These are phyloP conservation scores for Allomyces macrogynus DNA, from an alignment of 192 early-diverging fungal genomes.

Conservation along the genomic window DNA sequence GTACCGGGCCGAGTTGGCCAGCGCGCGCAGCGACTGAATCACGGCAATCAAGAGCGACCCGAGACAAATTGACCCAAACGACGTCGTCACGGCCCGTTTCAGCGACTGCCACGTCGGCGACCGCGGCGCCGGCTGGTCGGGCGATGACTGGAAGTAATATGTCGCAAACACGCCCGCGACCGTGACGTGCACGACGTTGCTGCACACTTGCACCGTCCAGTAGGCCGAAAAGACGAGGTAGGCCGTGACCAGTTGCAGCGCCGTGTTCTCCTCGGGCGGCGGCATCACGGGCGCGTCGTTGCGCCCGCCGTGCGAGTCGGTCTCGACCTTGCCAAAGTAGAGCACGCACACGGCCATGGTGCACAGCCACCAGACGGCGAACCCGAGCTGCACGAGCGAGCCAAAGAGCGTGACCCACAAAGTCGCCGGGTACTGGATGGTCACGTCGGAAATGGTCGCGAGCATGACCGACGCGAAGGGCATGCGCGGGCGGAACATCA, in stretches of 20 bases:
- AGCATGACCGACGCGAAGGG: conserved; percentile 28
- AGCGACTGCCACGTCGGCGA: conserved; percentile 39
- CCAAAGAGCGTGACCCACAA: conserved; percentile 52
- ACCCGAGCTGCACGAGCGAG: conserved; percentile 42
- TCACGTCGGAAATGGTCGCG: conserved; percentile 57
- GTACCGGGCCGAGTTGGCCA: conserved; percentile 25
- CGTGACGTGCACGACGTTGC: conserved; percentile 54
- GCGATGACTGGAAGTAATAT: conserved; percentile 43
- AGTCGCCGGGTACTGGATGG: conserved; percentile 59
- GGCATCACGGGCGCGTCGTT: conserved; percentile 11
- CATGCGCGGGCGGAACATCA: conserved; percentile 12
- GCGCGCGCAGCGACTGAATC: conserved; percentile 44
- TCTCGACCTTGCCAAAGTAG: conserved; percentile 18
- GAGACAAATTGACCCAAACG: conserved; percentile 64
- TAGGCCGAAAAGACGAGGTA: conserved; percentile 45
- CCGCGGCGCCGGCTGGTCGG: conserved; percentile 23
- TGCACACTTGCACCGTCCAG: conserved; percentile 45
- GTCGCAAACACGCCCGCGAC: conserved; percentile 60
- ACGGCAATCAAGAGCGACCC: conserved; percentile 31
- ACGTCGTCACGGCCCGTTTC: conserved; percentile 54
- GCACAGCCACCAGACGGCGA: conserved; percentile 47
- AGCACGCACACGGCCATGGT: conserved; percentile 38
- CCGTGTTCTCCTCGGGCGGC: conserved; percentile 7
- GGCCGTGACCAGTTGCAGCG: conserved; percentile 20
- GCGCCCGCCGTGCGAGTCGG: conserved; percentile 13